These are phyloP conservation scores for Scedosporium aurantiacum DNA, from an alignment of 2,329 filamentous ascomycete genomes.

Conservation along the genomic window DNA sequence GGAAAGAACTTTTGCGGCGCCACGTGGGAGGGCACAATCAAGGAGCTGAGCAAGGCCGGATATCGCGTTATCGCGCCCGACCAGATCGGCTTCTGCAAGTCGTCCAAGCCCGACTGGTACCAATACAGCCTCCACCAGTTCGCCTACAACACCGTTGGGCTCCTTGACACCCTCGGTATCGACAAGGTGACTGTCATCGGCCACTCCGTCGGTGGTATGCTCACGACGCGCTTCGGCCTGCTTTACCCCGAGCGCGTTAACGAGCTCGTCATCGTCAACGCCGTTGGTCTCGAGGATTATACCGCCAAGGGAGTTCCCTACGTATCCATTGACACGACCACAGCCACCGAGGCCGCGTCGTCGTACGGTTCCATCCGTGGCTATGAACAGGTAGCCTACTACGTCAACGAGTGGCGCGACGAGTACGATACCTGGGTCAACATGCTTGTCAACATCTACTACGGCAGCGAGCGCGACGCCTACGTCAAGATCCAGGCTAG, in stretches of 20 bases:
- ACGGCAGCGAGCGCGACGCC: slow-evolving; percentile 26
- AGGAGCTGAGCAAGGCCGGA: slow-evolving; percentile 26
- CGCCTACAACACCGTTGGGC: slow-evolving; percentile 35
- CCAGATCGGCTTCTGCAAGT: slow-evolving; percentile 48
- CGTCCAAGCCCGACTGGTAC: slow-evolving; percentile 36
- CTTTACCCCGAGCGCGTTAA: slow-evolving; percentile 34
- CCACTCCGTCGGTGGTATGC: slow-evolving; percentile 45
- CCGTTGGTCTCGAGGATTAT: slow-evolving; percentile 45
- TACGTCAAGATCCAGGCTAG: slow-evolving; percentile 38
- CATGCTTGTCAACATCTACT: slow-evolving; percentile 42
- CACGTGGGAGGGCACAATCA: slow-evolving; percentile 39
- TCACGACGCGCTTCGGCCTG: slow-evolving; percentile 37
- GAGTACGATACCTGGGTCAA: slow-evolving; percentile 43
- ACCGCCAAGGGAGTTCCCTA: slow-evolving; percentile 36
- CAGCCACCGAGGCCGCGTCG: slow-evolving; percentile 25
- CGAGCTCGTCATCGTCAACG: slow-evolving; percentile 36
- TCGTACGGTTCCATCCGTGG: slow-evolving; percentile 31
- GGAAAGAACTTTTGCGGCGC: slow-evolving; percentile 46
- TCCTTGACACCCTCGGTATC: slow-evolving; percentile 32
- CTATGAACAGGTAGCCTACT: slow-evolving; percentile 38
- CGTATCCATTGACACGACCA: slow-evolving; percentile 27
- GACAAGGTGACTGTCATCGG: slow-evolving; percentile 35
- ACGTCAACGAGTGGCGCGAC: slow-evolving; percentile 34
- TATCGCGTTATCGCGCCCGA: slow-evolving; percentile 43
- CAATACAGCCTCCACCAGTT: slow-evolving; percentile 42